Evolutionary conservation across 352 stramenopile species (phyloP).

Genomic region (Pilasporangium apinafurcum): DNA sequence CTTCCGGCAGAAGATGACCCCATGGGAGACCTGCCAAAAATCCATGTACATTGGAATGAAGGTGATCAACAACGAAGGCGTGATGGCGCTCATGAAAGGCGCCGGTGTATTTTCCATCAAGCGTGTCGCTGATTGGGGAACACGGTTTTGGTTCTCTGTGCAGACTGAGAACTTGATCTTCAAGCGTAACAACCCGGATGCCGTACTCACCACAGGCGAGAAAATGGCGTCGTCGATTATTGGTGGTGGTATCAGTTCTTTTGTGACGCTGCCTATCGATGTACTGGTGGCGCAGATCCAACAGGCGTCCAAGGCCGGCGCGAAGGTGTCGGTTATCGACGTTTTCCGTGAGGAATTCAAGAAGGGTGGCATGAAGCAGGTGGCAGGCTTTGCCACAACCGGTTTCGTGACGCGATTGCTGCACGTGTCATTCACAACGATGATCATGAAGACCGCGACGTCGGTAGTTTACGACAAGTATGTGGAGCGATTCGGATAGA

Average conservation of each 20-base stretch:
- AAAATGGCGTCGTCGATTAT: slow-evolving; percentile 82
- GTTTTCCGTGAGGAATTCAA: slow-evolving; percentile 74
- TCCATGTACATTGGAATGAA: slow-evolving; percentile 83
- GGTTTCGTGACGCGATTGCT: slow-evolving; percentile 68
- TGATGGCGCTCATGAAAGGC: slow-evolving; percentile 89
- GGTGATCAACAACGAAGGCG: slow-evolving; percentile 87
- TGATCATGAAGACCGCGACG: slow-evolving; percentile 88
- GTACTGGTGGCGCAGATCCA: slow-evolving; percentile 93
- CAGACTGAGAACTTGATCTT: slow-evolving; percentile 74
- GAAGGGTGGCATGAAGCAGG: slow-evolving; percentile 69
- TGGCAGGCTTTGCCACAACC: slow-evolving; percentile 74
- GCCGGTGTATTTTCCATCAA: slow-evolving; percentile 89
- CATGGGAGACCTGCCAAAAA: slow-evolving; percentile 74
- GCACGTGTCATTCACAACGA: slow-evolving; percentile 86
- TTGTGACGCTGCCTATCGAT: slow-evolving; percentile 89
- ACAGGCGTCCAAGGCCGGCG: slow-evolving; percentile 83
- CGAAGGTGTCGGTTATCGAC: slow-evolving; percentile 69
- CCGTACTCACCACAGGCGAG: slow-evolving; percentile 52
- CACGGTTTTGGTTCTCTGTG: slow-evolving; percentile 91
- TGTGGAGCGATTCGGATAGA: slow-evolving; percentile 21
- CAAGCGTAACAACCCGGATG: slow-evolving; percentile 56
- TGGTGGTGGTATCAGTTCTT: slow-evolving; percentile 69
- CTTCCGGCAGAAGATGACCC: slow-evolving; percentile 89
- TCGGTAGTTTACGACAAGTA: slow-evolving; percentile 81
- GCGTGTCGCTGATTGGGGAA: slow-evolving; percentile 90